These are phyloP conservation scores for Penicillium sp. DNA, from an alignment of 2,329 filamentous ascomycete species.

Conservation along the genomic window DNA sequence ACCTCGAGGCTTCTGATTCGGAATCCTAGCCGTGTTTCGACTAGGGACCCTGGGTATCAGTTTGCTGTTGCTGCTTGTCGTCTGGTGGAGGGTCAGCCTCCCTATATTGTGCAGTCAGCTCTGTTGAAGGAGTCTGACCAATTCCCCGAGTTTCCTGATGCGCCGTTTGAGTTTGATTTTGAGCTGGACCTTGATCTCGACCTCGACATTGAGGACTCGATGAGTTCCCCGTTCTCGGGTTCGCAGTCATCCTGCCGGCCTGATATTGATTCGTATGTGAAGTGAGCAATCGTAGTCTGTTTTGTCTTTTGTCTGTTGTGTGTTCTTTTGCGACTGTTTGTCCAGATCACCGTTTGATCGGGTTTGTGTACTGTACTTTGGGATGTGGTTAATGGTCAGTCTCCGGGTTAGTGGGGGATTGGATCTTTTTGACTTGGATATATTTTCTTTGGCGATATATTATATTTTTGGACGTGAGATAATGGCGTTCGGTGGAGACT, in stretches of 20 bases:
- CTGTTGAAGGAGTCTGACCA: slow-evolving; percentile 33
- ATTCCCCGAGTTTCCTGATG: slow-evolving; percentile 21
- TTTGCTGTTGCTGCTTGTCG: not conserved
- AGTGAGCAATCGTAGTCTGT: slow-evolving; percentile 33
- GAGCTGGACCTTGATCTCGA: not conserved
- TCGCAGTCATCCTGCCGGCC: slow-evolving; percentile 32
- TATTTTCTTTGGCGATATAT: slow-evolving; percentile 1
- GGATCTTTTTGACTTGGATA: not conserved
- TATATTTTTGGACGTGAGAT: not conserved
- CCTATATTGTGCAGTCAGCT: slow-evolving; percentile 30
- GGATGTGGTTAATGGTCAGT: not conserved
- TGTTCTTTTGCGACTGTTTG: slow-evolving; percentile 4
- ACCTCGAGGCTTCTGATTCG: not conserved
- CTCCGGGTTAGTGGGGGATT: not conserved
- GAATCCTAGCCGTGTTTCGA: not conserved
- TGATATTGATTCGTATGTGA: slow-evolving; percentile 40
- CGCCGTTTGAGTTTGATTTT: slow-evolving; percentile 32
- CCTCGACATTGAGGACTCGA: slow-evolving; percentile 19
- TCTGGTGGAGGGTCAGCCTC: not conserved
- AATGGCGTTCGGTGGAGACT: not conserved
- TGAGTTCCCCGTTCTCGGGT: slow-evolving; percentile 35
- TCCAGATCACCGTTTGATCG: slow-evolving; percentile 1
- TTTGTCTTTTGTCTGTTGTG: slow-evolving; percentile 13
- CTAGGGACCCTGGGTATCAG: not conserved
- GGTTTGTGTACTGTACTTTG: slow-evolving; percentile 4